Base-by-base conservation (phyloP, 2,329 filamentous ascomycete species). In the Leptographium flavum region DNA sequence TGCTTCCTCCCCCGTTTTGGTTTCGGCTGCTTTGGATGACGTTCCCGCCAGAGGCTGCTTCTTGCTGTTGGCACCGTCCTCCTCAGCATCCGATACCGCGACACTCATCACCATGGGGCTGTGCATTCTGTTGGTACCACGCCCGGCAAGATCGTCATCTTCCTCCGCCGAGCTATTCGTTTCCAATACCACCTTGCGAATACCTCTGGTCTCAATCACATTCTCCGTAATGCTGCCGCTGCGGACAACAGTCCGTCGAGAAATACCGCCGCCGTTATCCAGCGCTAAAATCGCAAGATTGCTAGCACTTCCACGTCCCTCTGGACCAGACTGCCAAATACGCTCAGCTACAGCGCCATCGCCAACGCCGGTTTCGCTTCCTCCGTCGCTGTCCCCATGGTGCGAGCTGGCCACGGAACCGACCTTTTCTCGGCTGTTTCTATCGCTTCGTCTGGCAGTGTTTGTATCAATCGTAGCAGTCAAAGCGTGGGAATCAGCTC, bases 181-280 rank as follows among this genome's bases (percentile, higher is more conserved):
- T 48, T 63, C 61, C 13, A 90, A 67, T 1, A 90, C 75, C 38
- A 87, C 75, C 62, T 90, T 90, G 51, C 77, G 76, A 43, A 87
- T 72, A 3, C 84, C 84, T 45, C 80, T 77, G 2, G 80, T 69
- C 55, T 88, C 81, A 46, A 87, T 66, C n/a, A 84, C 67, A 49
- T 83, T 84, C 60, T 88, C 83, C 0, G 83, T 87, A 54, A 88
- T 86, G 57, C 80, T 85, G 25, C 84, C 83, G 53, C 79, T 85
- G 46, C 82, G 71, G 6, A 79, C 78, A 5, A 69, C 66, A 11
- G 70, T 45, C 28, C 54, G 55, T 17, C 53, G 53, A 3, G 53
- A 47, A 7, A 39, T 33, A 8, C 51, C 43, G 4, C 41, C 45
- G 41, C 28, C 49, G 36, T 52, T 49, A 42, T 55, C 23, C 43